These are phyloP conservation scores for Hermanozyma aechmeae DNA, from an alignment of 805 yeast species.

Conservation along the genomic window DNA sequence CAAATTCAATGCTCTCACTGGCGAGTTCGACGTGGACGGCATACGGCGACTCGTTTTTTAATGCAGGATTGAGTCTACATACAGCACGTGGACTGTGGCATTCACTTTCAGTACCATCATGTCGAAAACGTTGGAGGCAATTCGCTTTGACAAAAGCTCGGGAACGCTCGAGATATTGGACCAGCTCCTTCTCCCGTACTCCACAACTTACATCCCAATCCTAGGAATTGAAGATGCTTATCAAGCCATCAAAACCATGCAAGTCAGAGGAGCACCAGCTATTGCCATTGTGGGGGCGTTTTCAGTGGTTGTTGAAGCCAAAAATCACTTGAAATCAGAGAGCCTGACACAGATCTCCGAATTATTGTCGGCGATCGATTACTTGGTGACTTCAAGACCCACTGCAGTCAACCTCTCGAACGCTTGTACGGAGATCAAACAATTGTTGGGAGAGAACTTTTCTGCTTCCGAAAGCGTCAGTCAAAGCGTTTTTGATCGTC, in stretches of 20 bases:
- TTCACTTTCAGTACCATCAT: no score
- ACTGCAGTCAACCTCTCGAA: slow-evolving; percentile 90
- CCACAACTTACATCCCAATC: slow-evolving; percentile 59
- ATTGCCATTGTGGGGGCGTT: slow-evolving; percentile 92
- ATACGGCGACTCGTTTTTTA: slow-evolving; percentile 64
- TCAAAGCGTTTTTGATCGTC: slow-evolving; percentile 14
- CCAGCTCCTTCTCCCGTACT: slow-evolving; percentile 76
- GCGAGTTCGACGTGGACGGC: slow-evolving; percentile 68
- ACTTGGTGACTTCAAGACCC: slow-evolving; percentile 72
- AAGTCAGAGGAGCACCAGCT: slow-evolving; percentile 97
- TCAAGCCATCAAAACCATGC: slow-evolving; percentile 80
- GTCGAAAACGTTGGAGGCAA: slow-evolving; percentile 48
- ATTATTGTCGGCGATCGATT: slow-evolving; percentile 37
- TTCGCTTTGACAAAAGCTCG: slow-evolving; percentile 44
- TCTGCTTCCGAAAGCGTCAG: slow-evolving; percentile 8
- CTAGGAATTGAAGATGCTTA: slow-evolving; percentile 64
- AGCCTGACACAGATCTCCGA: slow-evolving; percentile 1
- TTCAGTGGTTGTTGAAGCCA: slow-evolving; percentile 68
- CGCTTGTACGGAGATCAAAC: slow-evolving; percentile 50
- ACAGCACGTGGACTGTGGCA: no score
- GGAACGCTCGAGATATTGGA: slow-evolving; percentile 57
- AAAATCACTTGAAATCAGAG: slow-evolving; percentile 15
- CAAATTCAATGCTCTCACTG: slow-evolving; percentile 44
- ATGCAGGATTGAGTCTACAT: no score
- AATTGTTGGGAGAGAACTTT: slow-evolving; percentile 12